Evolutionary conservation across 306 rosid genomes (phyloP).

Genomic region (Castanea crenata): DNA sequence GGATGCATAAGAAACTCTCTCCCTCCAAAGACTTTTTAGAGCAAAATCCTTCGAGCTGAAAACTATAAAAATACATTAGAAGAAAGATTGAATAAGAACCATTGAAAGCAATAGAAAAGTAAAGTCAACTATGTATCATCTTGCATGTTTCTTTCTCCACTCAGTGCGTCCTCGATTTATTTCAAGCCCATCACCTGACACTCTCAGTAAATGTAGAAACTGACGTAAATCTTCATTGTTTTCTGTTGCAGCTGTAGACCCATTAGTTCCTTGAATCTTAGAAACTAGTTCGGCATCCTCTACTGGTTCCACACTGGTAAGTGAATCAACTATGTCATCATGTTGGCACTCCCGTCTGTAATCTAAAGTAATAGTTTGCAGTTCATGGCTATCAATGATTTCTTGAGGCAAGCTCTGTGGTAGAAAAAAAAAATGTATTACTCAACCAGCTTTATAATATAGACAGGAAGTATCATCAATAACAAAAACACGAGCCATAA

Average conservation of each 20-base stretch:
- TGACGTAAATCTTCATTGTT: slow-evolving; percentile 44
- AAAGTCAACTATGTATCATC: slow-evolving; percentile 35
- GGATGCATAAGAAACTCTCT: too few species aligned
- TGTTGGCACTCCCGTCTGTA: slow-evolving; percentile 95
- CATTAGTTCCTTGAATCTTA: slow-evolving; percentile 52
- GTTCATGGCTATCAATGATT: slow-evolving; percentile 73
- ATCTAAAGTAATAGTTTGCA: slow-evolving; percentile 86
- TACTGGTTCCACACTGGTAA: slow-evolving; percentile 52
- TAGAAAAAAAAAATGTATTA: background rate
- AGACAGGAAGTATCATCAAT: background rate
- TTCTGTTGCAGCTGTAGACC: slow-evolving; percentile 36
- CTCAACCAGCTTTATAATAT: slow-evolving; percentile 13
- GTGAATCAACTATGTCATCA: slow-evolving; percentile 75
- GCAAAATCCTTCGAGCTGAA: background rate
- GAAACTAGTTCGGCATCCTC: slow-evolving; percentile 40
- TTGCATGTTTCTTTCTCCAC: slow-evolving; percentile 86
- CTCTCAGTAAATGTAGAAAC: slow-evolving; percentile 73
- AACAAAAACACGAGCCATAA: background rate
- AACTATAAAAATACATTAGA: background rate
- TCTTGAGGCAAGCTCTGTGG: slow-evolving; percentile 94
- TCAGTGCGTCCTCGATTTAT: slow-evolving; percentile 85
- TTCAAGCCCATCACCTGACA: slow-evolving; percentile 69
- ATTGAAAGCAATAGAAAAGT: background rate
- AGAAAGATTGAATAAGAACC: slow-evolving; percentile 9
- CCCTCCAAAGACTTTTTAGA: background rate